Conservation (phyloP, 306 rosid species). For the Vigna angularis region DNA sequence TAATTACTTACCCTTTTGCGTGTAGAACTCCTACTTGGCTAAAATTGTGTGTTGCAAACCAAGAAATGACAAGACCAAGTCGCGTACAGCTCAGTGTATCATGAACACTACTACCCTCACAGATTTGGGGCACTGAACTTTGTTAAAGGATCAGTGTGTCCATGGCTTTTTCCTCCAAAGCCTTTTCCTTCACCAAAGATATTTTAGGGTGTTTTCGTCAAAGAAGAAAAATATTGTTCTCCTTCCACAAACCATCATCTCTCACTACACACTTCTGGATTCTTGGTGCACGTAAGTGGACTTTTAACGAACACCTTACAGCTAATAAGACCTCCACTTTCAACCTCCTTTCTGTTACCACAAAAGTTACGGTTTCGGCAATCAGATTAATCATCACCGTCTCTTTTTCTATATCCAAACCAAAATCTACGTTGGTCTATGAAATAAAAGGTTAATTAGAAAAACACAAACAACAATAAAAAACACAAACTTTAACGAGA, state of each 20-base stretch:
- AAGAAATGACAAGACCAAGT: conserved; percentile 36
- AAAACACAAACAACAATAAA: no score
- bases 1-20: conserved; percentile 46
- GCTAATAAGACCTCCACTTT: conserved; percentile 42
- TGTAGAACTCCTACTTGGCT: conserved; percentile 43
- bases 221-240: neutral
- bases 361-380: conserved; percentile 40
- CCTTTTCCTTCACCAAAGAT: conserved; percentile 33
- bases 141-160: conserved; percentile 5
- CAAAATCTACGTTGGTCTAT: no score
- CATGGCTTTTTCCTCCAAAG: conserved; percentile 29
- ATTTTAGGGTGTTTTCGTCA: conserved; percentile 43
- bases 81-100: conserved; percentile 49
- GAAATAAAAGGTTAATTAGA: no score
- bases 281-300: conserved; percentile 41
- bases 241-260: conserved; percentile 8
- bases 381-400: neutral
- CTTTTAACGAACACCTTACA: conserved; percentile 42
- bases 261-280: conserved; percentile 39
- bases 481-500: rapidly evolving
- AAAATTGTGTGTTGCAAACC: neutral
- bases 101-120: neutral
- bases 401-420: conserved; percentile 1
- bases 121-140: conserved; percentile 36
- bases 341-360: conserved; percentile 16